Evolutionary conservation across 2,329 filamentous ascomycete genomes (phyloP), one percentile per base, ranked within the genome.

Genomic region (Aciculosporium take): DNA sequence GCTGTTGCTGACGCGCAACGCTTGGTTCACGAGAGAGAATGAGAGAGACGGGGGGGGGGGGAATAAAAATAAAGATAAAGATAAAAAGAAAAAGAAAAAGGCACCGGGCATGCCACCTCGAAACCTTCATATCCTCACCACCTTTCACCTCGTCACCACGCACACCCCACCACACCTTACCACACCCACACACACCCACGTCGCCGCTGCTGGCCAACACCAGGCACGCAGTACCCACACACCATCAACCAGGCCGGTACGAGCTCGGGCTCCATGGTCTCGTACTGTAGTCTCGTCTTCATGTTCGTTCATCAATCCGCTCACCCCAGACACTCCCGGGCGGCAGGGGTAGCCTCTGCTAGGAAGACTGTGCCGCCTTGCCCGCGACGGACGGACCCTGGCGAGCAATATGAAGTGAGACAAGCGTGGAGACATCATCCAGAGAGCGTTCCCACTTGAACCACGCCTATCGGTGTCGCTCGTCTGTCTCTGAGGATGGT

Each of bases 341-440:
- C 18, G 20, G 23, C 37, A 37, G 37, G 44, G 44, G 41, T 42
- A 31, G 27, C 12, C 20, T 41, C 24, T 17, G 20, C n/a, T n/a
- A 37, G 36, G 17, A 41, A 43, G 33, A 37, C 44, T 39, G 40
- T 45, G 40, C 45, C 45, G 42, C 44, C 39, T 38, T 24, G 44
- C 39, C 35, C 43, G 45, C 43, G 41, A n/a, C n/a, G 34, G 15
- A 43, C 44, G 31, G 44, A 46, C 40, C 47, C 47, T 46, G 29
- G 44, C 46, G 24, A 35, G 23, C 44, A 31, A 23, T 41, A 41
- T 41, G 58, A 64, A 67, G 66, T 71, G 67, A 72, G 68, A 71
- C 67, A 68, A 56, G 61, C 63, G 62, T 62, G 61, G 48, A 45
- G 46, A 45, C 48, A 42, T 42, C 42, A 37, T 37, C 31, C 37